Evolutionary conservation across 148 eudicot genomes (phyloP).

Genomic region (Camellia lanceoleosa): DNA sequence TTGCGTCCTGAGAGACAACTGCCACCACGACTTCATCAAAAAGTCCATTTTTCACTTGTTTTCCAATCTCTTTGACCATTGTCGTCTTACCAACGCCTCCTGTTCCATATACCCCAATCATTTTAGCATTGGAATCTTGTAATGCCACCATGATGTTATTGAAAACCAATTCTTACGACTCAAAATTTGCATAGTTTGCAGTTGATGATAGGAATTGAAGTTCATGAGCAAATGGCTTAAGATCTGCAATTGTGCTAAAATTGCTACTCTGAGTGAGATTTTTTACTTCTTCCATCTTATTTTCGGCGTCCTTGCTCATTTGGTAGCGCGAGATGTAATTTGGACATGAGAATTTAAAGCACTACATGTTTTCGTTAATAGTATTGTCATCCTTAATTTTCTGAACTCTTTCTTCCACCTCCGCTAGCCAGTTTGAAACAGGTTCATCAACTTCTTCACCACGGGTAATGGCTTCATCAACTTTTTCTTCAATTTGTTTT

Average conservation of each 20-base stretch:
- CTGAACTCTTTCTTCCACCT: too few species aligned
- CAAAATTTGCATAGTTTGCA: background rate
- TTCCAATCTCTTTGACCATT: background rate
- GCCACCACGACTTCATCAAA: background rate
- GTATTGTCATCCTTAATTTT: too few species aligned
- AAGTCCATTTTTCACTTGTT: background rate
- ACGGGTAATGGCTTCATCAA: too few species aligned
- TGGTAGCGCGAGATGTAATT: background rate
- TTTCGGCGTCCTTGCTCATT: background rate
- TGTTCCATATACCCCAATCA: conserved; percentile 3
- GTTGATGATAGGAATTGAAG: too few species aligned
- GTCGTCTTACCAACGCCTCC: conserved; percentile 12
- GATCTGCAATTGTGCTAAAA: background rate
- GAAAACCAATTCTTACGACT: background rate
- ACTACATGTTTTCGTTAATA: background rate
- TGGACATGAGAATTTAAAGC: background rate
- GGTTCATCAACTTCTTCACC: too few species aligned
- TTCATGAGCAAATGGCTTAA: background rate
- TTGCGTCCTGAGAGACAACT: background rate
- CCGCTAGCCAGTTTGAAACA: too few species aligned
- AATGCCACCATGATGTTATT: background rate
- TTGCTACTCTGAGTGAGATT: background rate
- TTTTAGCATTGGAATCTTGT: background rate
- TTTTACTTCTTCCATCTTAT: background rate
- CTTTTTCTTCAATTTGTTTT: too few species aligned